Conservation (phyloP, 1,284 basidiomycete species). For the Boletus subluridellus region DNA sequence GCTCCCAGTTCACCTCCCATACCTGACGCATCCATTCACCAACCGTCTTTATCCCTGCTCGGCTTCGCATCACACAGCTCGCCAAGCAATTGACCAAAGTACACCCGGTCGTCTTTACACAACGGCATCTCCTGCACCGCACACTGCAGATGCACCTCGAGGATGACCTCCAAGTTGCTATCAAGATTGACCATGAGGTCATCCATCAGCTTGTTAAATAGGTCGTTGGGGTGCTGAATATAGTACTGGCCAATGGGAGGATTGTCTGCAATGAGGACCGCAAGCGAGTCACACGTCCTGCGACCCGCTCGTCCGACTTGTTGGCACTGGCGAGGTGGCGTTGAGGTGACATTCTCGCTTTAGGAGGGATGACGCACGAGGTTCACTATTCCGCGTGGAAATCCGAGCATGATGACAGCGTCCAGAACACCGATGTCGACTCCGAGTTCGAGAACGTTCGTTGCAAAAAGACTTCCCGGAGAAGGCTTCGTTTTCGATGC, state of each 20-base stretch:
- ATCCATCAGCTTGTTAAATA: constrained; percentile 63
- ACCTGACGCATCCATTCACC: constrained; percentile 43
- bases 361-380: constrained; percentile 48
- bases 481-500: constrained; percentile 85
- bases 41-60: constrained; percentile 64
- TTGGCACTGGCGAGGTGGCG: constrained; percentile 27
- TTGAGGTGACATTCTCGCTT: background rate
- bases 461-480: constrained; percentile 81
- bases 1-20: background rate
- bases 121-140: constrained; percentile 87
- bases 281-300: no score
- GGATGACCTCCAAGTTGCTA: constrained; percentile 68
- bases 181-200: no score
- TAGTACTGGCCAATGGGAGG: constrained; percentile 80
- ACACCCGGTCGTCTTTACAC: constrained; percentile 60
- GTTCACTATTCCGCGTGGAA: constrained; percentile 75
- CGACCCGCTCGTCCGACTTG: no score
- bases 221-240: constrained; percentile 64
- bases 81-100: constrained; percentile 66
- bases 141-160: constrained; percentile 87
- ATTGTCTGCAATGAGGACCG: constrained; percentile 15
- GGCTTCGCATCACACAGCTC: constrained; percentile 57
- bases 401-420: constrained; percentile 87
- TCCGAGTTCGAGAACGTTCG: constrained; percentile 87
- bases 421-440: no score